These are phyloP conservation scores for Claviceps paspali DNA, from an alignment of 2,329 filamentous ascomycete genomes.

Conservation along the genomic window DNA sequence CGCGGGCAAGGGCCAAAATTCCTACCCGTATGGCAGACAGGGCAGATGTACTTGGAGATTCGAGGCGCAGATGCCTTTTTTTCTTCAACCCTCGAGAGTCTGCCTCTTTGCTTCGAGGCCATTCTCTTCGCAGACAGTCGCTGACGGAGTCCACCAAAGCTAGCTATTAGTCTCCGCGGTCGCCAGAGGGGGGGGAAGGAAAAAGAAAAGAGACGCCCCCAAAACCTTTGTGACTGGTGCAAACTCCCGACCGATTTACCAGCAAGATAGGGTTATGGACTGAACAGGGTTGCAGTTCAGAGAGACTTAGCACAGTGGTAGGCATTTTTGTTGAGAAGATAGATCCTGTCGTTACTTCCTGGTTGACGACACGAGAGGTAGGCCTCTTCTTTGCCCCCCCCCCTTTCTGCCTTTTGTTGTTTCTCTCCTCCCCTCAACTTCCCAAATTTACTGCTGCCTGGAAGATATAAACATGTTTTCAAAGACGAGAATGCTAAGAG, in stretches of 20 bases:
- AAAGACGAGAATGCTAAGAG: background rate
- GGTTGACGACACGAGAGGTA: background rate
- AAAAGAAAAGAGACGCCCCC: too few species aligned
- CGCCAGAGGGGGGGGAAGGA: background rate
- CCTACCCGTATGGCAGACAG: too few species aligned
- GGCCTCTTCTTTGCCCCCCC: too few species aligned
- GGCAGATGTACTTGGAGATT: too few species aligned
- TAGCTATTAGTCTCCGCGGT: background rate
- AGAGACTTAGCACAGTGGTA: too few species aligned
- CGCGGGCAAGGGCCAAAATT: background rate
- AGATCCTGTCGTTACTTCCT: background rate
- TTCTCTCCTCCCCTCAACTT: too few species aligned
- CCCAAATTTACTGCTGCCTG: too few species aligned
- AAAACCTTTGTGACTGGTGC: conserved; percentile 1
- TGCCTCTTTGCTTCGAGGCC: too few species aligned
- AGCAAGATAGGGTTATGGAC: conserved; percentile 1
- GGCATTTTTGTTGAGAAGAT: too few species aligned
- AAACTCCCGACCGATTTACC: background rate
- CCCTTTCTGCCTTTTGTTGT: too few species aligned
- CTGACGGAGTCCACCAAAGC: background rate
- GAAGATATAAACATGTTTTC: too few species aligned
- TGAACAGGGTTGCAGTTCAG: background rate
- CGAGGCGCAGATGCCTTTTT: background rate
- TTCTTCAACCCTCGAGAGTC: too few species aligned
- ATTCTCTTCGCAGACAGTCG: background rate